A percentile compares a stretch with the other conserved stretches of the same genome.
These are phyloP conservation scores for Kluyveromyces siamensis DNA, from an alignment of 805 yeast species.

Conservation along the genomic window DNA sequence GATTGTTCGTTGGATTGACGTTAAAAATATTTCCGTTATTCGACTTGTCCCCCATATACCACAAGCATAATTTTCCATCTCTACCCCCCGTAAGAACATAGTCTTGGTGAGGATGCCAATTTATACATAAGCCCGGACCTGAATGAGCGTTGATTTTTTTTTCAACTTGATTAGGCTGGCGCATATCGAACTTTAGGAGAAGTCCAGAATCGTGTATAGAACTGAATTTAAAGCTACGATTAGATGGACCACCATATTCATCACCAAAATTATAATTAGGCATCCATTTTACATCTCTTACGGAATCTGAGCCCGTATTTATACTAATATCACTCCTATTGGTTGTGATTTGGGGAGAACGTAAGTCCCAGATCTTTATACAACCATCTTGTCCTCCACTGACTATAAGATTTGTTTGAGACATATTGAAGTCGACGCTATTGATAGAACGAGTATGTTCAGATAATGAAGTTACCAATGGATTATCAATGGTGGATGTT, in stretches of 20 bases:
- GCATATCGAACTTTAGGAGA: constrained; percentile 77
- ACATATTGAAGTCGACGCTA: constrained; percentile 29
- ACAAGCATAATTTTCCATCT: constrained; percentile 45
- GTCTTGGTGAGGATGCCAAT: constrained; percentile 80
- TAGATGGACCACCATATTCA: constrained; percentile 6
- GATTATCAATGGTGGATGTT: constrained; percentile 12
- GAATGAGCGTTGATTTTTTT: constrained; percentile 77
- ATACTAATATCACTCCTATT: constrained; percentile 23
- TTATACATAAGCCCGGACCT: constrained; percentile 81
- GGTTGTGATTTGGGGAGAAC: constrained; percentile 37
- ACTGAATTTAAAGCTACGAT: constrained; percentile 43
- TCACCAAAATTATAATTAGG: constrained; percentile 31
- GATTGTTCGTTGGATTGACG: not conserved
- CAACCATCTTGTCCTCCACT: constrained; percentile 79
- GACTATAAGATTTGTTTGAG: constrained; percentile 31
- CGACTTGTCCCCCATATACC: constrained; percentile 26
- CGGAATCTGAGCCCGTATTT: constrained; percentile 60
- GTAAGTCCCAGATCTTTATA: constrained; percentile 63
- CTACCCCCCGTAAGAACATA: constrained; percentile 88
- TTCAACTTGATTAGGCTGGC: constrained; percentile 56
- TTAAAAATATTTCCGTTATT: constrained; percentile 1
- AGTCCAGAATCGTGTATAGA: constrained; percentile 86
- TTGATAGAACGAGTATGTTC: constrained; percentile 30
- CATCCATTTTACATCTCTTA: constrained; percentile 46
- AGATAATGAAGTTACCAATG: constrained; percentile 17